A percentile compares a stretch with the other conserved stretches of the same genome.
Conservation (phyloP, 108 stramenopile species). For the Thalassiosira profunda region DNA sequence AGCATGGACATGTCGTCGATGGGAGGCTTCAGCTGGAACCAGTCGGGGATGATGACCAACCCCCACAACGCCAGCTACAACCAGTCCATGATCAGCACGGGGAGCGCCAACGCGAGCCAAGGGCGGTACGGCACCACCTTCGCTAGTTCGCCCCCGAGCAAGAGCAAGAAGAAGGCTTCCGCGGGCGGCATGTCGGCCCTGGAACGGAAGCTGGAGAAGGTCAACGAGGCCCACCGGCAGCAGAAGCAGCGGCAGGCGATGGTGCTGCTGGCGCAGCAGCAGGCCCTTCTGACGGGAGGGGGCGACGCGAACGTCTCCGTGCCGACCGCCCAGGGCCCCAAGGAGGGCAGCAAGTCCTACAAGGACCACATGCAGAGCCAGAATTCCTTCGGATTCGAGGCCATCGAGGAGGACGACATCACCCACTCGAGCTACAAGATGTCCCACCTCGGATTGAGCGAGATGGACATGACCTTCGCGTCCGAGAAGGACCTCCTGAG, state of each 20-base stretch:
- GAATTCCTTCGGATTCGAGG: slow-evolving; percentile 26
- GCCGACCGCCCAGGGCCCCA: slow-evolving; percentile 1
- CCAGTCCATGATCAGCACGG: slow-evolving; percentile 11
- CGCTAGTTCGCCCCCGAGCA: slow-evolving; percentile 8
- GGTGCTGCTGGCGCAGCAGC: slow-evolving; percentile 1
- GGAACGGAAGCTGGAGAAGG: slow-evolving; percentile 47
- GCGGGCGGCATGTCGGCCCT: slow-evolving; percentile 24
- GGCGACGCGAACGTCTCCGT: too few species aligned
- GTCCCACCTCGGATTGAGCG: slow-evolving; percentile 28
- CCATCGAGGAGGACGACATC: slow-evolving; percentile 33
- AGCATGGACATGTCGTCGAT: slow-evolving; percentile 46
- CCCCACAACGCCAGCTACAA: slow-evolving; percentile 3
- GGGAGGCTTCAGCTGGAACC: slow-evolving; percentile 17
- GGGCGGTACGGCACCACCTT: background rate
- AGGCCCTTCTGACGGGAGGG: background rate
- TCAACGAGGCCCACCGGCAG: slow-evolving; percentile 33
- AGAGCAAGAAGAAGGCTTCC: slow-evolving; percentile 7
- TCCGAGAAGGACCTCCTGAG: slow-evolving; percentile 30
- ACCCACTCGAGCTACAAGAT: slow-evolving; percentile 22
- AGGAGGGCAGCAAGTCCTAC: background rate
- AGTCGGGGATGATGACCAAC: background rate
- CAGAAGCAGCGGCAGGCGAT: slow-evolving; percentile 30
- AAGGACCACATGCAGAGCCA: slow-evolving; percentile 14
- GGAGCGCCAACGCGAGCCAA: slow-evolving; percentile 4
- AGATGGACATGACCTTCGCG: slow-evolving; percentile 34